Evolutionary conservation across 257 asterid genomes (phyloP), one percentile per base, ranked within the genome.

Genomic region (Nicotiana noctiflora): DNA sequence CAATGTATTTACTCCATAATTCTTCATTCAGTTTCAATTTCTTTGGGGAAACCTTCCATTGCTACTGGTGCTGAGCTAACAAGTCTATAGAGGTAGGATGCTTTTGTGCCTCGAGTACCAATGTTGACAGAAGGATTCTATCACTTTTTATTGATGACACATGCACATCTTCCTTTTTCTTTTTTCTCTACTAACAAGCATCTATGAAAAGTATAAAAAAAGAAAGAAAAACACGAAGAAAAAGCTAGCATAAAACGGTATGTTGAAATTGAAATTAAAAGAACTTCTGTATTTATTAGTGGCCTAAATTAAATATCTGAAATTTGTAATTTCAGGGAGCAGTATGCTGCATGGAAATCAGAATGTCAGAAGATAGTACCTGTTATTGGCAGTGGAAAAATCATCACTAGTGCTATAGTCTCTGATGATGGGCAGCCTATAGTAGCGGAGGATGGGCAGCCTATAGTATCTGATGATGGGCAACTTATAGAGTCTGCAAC

Each of bases 291-390:
- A 70, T 70, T 19, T 44, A 23, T 14, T 74, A 23, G 23, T 70
- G 63, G 65, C 51, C 76, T 31, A 37, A 25, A 56, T 21, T 65
- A 3, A 75, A 11, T 64, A 55, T 77, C 37, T 21, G 56, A 77
- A 59, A 77, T 76, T 68, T 86, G 76, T 75, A 52, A 62, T 62
- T 82, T 78, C 85, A 95, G 99, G 93, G 91, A 85, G 82, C 93
- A 92, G 83, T 95, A 95, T 86, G 92, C 88, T 83, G 89, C 87
- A 40, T 87, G 91, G 95, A 95, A 93, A 89, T 88, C 89, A 75
- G 91, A 86, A 85, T 95, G 99, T 83, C 90, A 92, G 80, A 86
- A 89, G 79, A 82, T 93, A 89, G 93, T 86, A 56, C 94, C 98
- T 63, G 62, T 83, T 56, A 59, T 95, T 84, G 99, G 98, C 83